Base-by-base conservation (phyloP, 2,329 filamentous ascomycete species). In the Elsinoe perseae region DNA sequence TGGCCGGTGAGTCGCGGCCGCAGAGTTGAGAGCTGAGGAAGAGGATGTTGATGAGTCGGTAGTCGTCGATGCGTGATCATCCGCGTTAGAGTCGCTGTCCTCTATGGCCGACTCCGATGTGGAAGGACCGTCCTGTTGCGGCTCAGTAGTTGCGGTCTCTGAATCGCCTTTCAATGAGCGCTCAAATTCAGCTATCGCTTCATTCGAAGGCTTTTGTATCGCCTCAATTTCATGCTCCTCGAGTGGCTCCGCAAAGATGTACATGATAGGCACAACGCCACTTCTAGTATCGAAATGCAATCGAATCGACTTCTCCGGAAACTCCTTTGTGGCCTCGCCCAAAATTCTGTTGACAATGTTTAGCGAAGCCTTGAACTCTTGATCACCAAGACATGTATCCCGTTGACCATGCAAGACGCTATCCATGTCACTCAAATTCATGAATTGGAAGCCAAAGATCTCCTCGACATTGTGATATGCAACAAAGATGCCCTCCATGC, bases 401-500 rank as follows among this genome's bases (percentile, higher is more conserved):
- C 69, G 65, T 52, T 89, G 85, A 20, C 89, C 90, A 67, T 98
- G 95, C n/a, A 98, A 72, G 0, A 89, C 81, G n/a, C 78, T 68
- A 68, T 98, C 93, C 86, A 98, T 90, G 66, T 98, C 93, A 3
- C 81, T 69, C 12, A 97, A 73, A 58, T 84, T 84, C 59, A 98
- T 80, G 68, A 98, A 98, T 70, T 98, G 93, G 70, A 98, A 98
- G 4, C 93, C 93, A 68, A 98, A 98, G 50, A 98, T 95, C 56
- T 91, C 86, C 70, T 91, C 80, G 1, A 90, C 88, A 68, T 98
- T 98, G 75, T 98, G 93, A 68, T 84, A 98, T 2, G 93, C 93
- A 20, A 97, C 87, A 66, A 97, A 98, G 50, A 97, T 96, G 55
- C 93, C 93, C 67, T 98, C 92, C 95, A 98, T 98, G 50, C 91